Base-by-base conservation (phyloP, 192 early-diverging fungal species). In the Lobosporangium transversale region DNA sequence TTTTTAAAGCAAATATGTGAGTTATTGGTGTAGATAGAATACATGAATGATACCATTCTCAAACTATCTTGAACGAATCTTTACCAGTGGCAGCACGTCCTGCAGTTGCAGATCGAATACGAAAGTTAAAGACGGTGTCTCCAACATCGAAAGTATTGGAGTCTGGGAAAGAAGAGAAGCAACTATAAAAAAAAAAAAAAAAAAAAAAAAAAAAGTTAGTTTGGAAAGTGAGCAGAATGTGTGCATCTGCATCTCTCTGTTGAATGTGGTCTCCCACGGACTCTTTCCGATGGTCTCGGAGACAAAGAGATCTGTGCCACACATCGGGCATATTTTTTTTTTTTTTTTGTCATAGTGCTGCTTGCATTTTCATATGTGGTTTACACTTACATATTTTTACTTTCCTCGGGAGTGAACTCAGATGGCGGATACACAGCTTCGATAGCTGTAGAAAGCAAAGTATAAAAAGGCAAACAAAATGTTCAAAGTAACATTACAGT, bases 131-230 rank as follows among this genome's bases (percentile, higher is more conserved):
- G 32, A 91, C 89, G 47, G 83, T 87, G 73, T 92, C 90, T 66
- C 89, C 89, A 8, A 92, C 85, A 73, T 89, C 89, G 66, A 89
- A 87, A 37, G 90, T 89, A 35, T 90, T 89, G 20, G 91, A 92
- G 80, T 92, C 91, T 4, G 91, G 91, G 78, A 92, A 91, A 0
- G 90, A 86, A 26, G 89, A 92, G 76, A 93, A 91, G 79, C 89
- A 86, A 55, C 83, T 85, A 68, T 24, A 20, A 14, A 2, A 8
- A 2, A 26, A 31, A 45, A 1, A 6, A 37, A 33, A 7, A 21
- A 44, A 55, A 10, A 30, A 18, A 31, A 23, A 27, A 14, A 44
- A 14, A 2, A 18, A 43, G 3, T 20, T 8, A 45, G 3, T 5
- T 48, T n/a, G 29, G 27, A 23, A 0, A 48, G 4, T 24, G 7